Conservation (phyloP, 805 yeast species). For the Kluyveromyces starmeri region DNA sequence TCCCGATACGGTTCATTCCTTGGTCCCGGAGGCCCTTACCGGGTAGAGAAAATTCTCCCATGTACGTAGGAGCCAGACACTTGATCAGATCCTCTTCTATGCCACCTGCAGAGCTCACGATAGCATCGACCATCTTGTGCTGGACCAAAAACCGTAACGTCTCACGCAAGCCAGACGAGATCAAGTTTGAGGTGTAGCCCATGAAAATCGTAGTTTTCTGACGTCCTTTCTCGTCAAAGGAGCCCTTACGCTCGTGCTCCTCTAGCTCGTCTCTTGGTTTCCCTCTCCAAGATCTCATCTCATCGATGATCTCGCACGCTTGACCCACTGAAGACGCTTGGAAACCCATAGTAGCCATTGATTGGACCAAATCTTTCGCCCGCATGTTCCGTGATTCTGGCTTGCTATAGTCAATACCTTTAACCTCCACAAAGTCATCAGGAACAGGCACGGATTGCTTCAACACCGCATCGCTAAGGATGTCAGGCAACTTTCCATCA, state of each 20-base stretch:
- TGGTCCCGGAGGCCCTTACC: constrained; percentile 82
- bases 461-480: constrained; percentile 87
- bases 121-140: constrained; percentile 87
- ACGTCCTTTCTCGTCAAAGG: constrained; percentile 65
- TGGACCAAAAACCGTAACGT: constrained; percentile 84
- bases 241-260: constrained; percentile 65
- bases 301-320: constrained; percentile 87
- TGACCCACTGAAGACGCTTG: constrained; percentile 82
- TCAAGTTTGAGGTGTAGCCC: constrained; percentile 95
- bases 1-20: constrained; percentile 98
- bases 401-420: constrained; percentile 83
- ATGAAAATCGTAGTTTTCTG: constrained; percentile 86
- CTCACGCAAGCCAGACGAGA: constrained; percentile 89
- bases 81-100: constrained; percentile 96
- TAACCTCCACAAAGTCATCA: constrained; percentile 64
- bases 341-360: constrained; percentile 95
- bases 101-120: constrained; percentile 98
- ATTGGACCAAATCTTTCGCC: constrained; percentile 67
- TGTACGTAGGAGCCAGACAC: constrained; percentile 89
- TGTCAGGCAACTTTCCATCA: constrained; percentile 45
- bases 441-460: constrained; percentile 83
- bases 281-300: constrained; percentile 94
- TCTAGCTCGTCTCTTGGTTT: constrained; percentile 56
- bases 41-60: constrained; percentile 81
- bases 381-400: constrained; percentile 66